These are phyloP conservation scores for Arabidopsis hybrid DNA, from an alignment of 441 rosid genomes.

Conservation along the genomic window DNA sequence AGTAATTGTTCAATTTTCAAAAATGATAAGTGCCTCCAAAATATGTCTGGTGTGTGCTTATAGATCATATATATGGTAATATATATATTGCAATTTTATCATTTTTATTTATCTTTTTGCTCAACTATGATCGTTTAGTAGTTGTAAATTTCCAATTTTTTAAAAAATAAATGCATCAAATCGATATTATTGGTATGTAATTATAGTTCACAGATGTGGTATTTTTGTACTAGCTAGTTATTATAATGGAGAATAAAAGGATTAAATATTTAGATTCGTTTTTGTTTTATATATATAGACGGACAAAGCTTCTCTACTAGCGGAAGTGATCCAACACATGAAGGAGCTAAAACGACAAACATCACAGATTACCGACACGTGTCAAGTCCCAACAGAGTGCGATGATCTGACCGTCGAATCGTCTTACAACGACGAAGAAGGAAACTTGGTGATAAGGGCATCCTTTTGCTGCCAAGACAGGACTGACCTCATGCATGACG, in stretches of 20 bases:
- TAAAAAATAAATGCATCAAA: background rate
- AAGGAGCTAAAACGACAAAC: constrained; percentile 62
- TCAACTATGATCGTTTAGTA: background rate
- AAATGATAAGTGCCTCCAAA: background rate
- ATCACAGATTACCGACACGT: constrained; percentile 73
- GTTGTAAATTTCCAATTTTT: background rate
- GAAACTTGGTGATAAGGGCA: constrained; percentile 83
- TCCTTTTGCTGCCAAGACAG: constrained; percentile 94
- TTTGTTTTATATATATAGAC: constrained; percentile 49
- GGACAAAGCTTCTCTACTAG: constrained; percentile 89
- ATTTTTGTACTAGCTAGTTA: background rate
- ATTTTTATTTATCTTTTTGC: background rate
- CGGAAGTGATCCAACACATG: constrained; percentile 82
- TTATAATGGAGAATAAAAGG: no score
- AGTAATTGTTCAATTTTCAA: background rate
- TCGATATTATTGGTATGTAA: background rate
- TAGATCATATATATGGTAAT: background rate
- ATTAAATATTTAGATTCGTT: background rate
- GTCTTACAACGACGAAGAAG: constrained; percentile 77
- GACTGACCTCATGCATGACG: constrained; percentile 84
- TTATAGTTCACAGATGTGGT: background rate
- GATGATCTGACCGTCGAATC: constrained; percentile 87
- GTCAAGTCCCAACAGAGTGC: constrained; percentile 82
- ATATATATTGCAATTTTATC: background rate
- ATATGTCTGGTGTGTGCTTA: background rate